Base-by-base conservation (phyloP, 768 basidiomycete species). In the Podaxis sp. region DNA sequence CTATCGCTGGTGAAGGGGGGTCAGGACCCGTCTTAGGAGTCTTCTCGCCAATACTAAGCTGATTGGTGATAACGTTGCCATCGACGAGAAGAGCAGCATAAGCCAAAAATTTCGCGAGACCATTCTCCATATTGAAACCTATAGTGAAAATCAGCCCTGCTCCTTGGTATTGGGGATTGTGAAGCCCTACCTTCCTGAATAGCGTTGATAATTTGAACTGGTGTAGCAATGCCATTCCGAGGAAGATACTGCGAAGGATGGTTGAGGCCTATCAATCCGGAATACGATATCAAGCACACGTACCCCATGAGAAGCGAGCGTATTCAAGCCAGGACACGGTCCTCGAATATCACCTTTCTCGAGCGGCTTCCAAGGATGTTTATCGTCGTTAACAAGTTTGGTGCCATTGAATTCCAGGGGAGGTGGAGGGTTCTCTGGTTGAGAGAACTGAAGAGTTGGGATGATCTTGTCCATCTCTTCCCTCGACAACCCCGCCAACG, bases 401-500 rank as follows among this genome's bases (percentile, higher is more conserved):
- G 64, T 58, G 10, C 64, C 64, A 22, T 55, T 46, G 51, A 54
- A 59, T 15, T 46, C 48, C 36, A 59, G 15, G 22, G 66, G 66
- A 2, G 40, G 41, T 24, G 66, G 66, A 20, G 63, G 60, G 20
- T 49, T 64, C 51, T 52, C 64, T 2, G 68, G 68, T 15, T 49
- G 33, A 17, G 46, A 51, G 26, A 53, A 22, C n/a, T 56, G n/a
- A 36, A 65, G 61, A 10, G 50, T 28, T 10, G 64, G 64, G 20
- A 67, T n/a, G n/a, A 65, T 52, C 41, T 38, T 51, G n/a, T 68
- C 69, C 51, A 71, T 41, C 48, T 69, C 66, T 20, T 65, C 63
- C 22, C 64, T 61, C 20, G 67, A 60, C 22, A 73, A 64, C 10
- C 72, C 72, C n/a, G 67, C 70, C 22, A 73, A 65, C 10, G 70